Base-by-base conservation (phyloP, 2,329 filamentous ascomycete species). In the Aureobasidium sp. region DNA sequence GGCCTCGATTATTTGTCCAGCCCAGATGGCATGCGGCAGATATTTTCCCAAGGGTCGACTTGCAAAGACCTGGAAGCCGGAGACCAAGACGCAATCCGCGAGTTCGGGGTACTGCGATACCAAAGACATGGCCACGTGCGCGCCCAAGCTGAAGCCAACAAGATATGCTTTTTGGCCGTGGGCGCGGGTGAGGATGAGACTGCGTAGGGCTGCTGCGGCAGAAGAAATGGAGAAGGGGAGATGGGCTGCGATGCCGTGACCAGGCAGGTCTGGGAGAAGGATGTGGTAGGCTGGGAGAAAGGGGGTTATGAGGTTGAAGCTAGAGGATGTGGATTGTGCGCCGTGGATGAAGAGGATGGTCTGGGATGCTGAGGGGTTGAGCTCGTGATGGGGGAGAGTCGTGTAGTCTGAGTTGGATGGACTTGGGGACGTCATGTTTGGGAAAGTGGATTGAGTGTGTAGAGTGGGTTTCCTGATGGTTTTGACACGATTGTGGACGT, bases 121-220 rank as follows among this genome's bases (percentile, higher is more conserved):
- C 11, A 48, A 21, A 5, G 19, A 30, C 1, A 48, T 48, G n/a
- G 44, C 44, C 3, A 48, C 44, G 30, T 37, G 32, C 12, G 44
- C 44, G 11, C 44, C 44, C 3, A 48, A 30, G n/a, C 44, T 48
- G 32, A 48, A 48, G 32, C 44, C 44, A n/a, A 48, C 44, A 3
- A 48, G 5, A 37, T 37, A 48, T 19, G 32, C 44, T 1, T 35
- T 21, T 4, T n/a, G 16, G n/a, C 19, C 17, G 22, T 48, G 44
- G 4, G 44, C 44, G n/a, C 44, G 44, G 2, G 12, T 17, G 44
- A 48, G 32, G n/a, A 48, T 17, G 4, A 48, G 22, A 17, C 12
- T 2, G 22, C 19, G 30, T 2, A 48, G 22, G 24, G 32, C 21
- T 7, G 8, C 21, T 1, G 44, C 30, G 11, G 44, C 44, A 6